phyloP scores from a whole-genome alignment of 208 protist species.

The Jaenimonas drosophilae region DNA sequence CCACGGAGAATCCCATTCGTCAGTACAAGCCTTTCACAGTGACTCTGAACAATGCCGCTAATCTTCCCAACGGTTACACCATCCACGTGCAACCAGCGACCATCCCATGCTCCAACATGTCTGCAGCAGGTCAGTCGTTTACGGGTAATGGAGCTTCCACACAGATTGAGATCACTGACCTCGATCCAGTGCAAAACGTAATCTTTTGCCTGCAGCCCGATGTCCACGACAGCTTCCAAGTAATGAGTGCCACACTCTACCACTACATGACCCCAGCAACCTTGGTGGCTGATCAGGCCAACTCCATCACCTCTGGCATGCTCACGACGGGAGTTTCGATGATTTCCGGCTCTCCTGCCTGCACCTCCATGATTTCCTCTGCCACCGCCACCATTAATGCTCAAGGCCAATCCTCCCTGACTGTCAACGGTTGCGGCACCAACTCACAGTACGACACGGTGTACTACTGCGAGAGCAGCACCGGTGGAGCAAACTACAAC shows the following conservation, averaged over 20 bases:
- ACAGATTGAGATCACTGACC: neutral
- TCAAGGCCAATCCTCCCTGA: slow-evolving; percentile 16
- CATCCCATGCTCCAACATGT: slow-evolving; percentile 4
- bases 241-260: slow-evolving; percentile 14
- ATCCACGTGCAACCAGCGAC: neutral
- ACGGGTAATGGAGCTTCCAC: neutral
- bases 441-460: slow-evolving; percentile 11
- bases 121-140: neutral
- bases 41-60: slow-evolving; percentile 19
- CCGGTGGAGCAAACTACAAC: slow-evolving; percentile 14
- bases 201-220: slow-evolving; percentile 17
- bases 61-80: slow-evolving; percentile 1
- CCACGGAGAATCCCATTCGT: slow-evolving; percentile 11
- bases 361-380: slow-evolving; percentile 19
- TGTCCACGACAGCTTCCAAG: slow-evolving; percentile 12
- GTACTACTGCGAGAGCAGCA: slow-evolving; percentile 57
- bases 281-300: slow-evolving; percentile 26
- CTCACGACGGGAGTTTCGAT: slow-evolving; percentile 13
- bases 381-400: slow-evolving; percentile 8
- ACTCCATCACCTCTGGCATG: slow-evolving; percentile 19
- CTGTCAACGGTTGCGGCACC: slow-evolving; percentile 19
- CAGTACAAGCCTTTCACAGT: slow-evolving; percentile 23
- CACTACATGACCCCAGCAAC: slow-evolving; percentile 46
- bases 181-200: slow-evolving; percentile 7
- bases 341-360: slow-evolving; percentile 19